Evolutionary conservation across 73 alveolate species (phyloP).

Genomic region (Durusdinium trenchii): DNA sequence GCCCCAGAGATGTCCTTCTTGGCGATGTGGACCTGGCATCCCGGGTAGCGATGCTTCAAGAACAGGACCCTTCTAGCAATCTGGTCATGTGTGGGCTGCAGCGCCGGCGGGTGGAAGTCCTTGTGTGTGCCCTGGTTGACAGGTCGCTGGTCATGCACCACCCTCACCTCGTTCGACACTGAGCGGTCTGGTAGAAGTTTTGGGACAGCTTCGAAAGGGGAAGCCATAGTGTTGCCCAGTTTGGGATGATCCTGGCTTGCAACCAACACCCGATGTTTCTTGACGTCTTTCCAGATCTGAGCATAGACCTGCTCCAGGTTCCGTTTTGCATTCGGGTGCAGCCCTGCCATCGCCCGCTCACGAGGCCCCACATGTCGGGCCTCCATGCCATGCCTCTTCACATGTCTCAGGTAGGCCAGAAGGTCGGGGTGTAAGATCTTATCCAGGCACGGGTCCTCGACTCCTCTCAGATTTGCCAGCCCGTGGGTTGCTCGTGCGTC

Average conservation of each 20-base stretch:
- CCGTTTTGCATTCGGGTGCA: not conserved
- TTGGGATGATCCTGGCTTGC: not conserved
- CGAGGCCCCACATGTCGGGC: not conserved
- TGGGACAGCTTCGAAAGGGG: conserved; percentile 23
- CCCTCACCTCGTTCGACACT: not conserved
- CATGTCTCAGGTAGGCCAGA: not conserved
- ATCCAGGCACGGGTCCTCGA: not conserved
- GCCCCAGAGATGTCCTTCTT: not conserved
- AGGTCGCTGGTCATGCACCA: conserved; percentile 11
- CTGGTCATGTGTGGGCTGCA: conserved; percentile 29
- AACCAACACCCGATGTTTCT: not conserved
- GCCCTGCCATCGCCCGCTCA: not conserved
- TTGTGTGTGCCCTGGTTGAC: not conserved
- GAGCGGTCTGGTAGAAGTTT: not conserved
- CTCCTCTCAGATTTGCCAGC: not conserved
- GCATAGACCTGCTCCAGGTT: not conserved
- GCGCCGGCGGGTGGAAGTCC: too few species aligned
- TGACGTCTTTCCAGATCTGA: conserved; percentile 29
- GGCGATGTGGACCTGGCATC: not conserved
- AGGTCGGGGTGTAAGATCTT: not conserved
- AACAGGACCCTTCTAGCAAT: conserved; percentile 4
- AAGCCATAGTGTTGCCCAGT: not conserved
- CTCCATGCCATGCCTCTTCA: not conserved
- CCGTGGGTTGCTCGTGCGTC: not conserved
- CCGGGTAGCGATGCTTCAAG: not conserved